These are phyloP conservation scores for Fusarium buxicola DNA, from an alignment of 2,329 filamentous ascomycete genomes.

Conservation along the genomic window DNA sequence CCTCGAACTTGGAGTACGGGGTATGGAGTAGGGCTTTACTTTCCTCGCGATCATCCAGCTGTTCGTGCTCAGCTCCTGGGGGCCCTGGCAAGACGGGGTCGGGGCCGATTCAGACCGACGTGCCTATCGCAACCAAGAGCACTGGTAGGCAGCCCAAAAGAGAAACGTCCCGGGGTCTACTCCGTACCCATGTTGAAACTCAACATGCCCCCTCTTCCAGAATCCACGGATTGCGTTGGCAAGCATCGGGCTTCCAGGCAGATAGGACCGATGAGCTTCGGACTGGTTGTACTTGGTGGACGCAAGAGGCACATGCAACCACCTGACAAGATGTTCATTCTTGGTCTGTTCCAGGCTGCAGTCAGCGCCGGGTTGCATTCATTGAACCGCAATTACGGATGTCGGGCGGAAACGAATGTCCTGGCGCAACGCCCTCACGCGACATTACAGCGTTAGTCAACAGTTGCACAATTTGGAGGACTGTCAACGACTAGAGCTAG, in stretches of 20 bases:
- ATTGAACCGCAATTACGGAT: conserved; percentile 2
- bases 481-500: too few relatives aligned
- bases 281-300: background rate
- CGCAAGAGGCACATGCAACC: conserved; percentile 7
- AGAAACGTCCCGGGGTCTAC: background rate
- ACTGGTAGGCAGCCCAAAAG: conserved; percentile 5
- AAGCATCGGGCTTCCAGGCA: conserved; percentile 5
- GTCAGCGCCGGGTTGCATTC: conserved; percentile 17
- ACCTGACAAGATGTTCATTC: conserved; percentile 22
- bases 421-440: background rate
- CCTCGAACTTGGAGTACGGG: too few relatives aligned
- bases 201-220: conserved; percentile 8
- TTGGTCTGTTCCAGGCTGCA: conserved; percentile 14
- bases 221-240: conserved; percentile 9
- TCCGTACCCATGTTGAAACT: conserved; percentile 4
- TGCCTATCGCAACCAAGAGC: background rate
- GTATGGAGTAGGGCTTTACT: background rate
- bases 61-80: background rate
- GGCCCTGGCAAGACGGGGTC: background rate
- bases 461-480: background rate
- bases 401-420: background rate
- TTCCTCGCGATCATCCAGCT: background rate
- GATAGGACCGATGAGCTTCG: conserved; percentile 17
- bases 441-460: background rate
- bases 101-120: background rate